A percentile compares a stretch with the other conserved stretches of the same genome.
Evolutionary conservation across 2,329 filamentous ascomycete species (phyloP).

Genomic region (Zasmidium citrigriseum): DNA sequence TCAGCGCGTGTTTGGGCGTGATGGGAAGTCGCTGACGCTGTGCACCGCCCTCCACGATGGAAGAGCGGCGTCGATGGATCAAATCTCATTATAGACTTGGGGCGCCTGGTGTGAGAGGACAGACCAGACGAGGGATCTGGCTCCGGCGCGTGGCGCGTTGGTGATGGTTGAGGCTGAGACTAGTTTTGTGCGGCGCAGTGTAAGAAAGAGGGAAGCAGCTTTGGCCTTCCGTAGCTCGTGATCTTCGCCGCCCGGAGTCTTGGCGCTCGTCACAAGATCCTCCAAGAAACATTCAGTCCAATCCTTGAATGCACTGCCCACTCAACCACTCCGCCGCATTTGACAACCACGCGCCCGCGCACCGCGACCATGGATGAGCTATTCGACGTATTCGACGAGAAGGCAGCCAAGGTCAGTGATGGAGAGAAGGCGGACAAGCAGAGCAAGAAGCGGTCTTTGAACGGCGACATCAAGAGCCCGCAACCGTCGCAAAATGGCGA

Average conservation of each 20-base stretch:
- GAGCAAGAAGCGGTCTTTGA: slow-evolving; percentile 83
- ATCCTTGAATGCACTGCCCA: no score
- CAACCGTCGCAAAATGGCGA: slow-evolving; percentile 40
- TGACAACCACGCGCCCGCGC: neutral
- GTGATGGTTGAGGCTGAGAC: neutral
- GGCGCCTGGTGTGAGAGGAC: neutral
- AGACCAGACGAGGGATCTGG: neutral
- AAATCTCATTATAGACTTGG: neutral
- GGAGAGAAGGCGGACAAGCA: slow-evolving; percentile 31
- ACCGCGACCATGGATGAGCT: slow-evolving; percentile 27
- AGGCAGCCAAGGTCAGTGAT: slow-evolving; percentile 16
- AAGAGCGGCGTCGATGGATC: neutral
- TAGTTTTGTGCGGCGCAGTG: neutral
- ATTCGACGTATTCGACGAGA: slow-evolving; percentile 38
- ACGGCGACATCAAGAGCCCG: slow-evolving; percentile 67
- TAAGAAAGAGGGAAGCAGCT: neutral
- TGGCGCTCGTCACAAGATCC: neutral
- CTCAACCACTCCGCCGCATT: no score
- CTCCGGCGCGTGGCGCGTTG: neutral
- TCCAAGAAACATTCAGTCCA: no score
- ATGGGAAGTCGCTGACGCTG: neutral
- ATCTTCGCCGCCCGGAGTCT: neutral
- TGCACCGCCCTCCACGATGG: neutral
- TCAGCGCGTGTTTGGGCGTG: neutral
- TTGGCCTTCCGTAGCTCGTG: neutral